Conservation (phyloP, 1,284 basidiomycete genomes). For the Ceratobasidium papillatum region DNA sequence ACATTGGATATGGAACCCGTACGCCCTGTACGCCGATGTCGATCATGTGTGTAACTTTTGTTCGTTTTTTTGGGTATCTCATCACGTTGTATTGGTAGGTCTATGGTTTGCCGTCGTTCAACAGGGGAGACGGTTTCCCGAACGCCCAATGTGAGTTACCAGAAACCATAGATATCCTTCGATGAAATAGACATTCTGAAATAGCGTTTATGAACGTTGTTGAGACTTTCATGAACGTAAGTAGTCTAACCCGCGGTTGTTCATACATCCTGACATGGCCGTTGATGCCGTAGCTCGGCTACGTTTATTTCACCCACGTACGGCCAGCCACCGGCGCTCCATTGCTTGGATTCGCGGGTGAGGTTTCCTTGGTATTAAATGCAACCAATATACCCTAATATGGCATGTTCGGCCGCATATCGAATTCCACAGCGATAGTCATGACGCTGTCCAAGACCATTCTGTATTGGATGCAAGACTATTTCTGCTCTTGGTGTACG, state of each 20-base stretch:
- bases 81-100: conserved; percentile 55
- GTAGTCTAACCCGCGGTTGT: background rate
- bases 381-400: conserved; percentile 22
- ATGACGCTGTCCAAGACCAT: conserved; percentile 88
- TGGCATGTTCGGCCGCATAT: conserved; percentile 26
- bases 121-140: conserved; percentile 79
- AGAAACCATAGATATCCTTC: background rate
- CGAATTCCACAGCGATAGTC: conserved; percentile 58
- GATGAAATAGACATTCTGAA: conserved; percentile 23
- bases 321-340: conserved; percentile 68
- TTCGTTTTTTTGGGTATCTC: conserved; percentile 10
- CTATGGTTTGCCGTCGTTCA: conserved; percentile 74
- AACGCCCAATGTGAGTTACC: conserved; percentile 77
- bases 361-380: background rate
- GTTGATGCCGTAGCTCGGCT: conserved; percentile 56
- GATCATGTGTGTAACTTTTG: conserved; percentile 60
- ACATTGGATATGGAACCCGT: conserved; percentile 89
- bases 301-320: conserved; percentile 78
- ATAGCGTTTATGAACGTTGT: conserved; percentile 81
- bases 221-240: conserved; percentile 75
- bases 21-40: conserved; percentile 77
- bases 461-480: conserved; percentile 83
- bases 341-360: conserved; percentile 69
- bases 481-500: conserved; percentile 73
- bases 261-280: background rate